Conservation (phyloP, 2,329 filamentous ascomycete species). For the Ophiostoma sp. region DNA sequence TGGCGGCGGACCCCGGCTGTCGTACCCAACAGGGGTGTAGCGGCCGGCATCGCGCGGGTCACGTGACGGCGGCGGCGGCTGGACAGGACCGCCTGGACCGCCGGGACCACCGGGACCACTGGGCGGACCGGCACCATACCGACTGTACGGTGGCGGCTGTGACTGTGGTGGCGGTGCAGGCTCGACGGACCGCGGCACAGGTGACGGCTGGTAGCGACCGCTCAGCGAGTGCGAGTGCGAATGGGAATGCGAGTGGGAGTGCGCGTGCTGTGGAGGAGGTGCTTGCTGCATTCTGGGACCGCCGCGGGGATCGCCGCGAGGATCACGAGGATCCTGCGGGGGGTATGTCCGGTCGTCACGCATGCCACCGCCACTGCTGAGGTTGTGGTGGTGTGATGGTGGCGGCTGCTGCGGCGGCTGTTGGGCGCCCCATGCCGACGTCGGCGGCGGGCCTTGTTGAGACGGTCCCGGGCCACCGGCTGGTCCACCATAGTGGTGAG, state of each 20-base stretch:
- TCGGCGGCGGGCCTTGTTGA: conserved; percentile 21
- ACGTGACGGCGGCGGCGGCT: conserved; percentile 29
- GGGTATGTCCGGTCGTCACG: conserved; percentile 27
- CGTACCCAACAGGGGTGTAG: conserved; percentile 37
- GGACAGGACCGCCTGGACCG: neutral
- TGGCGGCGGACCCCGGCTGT: conserved; percentile 32
- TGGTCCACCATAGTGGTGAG: conserved; percentile 30
- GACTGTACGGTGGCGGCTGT: conserved; percentile 21
- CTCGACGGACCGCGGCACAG: conserved; percentile 31
- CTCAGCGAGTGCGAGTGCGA: conserved; percentile 36
- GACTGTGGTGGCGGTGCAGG: conserved; percentile 15
- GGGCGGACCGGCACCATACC: conserved; percentile 14
- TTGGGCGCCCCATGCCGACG: conserved; percentile 13
- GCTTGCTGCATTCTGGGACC: conserved; percentile 28
- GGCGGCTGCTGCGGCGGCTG: conserved; percentile 32
- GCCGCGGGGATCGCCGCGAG: neutral
- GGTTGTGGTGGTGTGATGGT: conserved; percentile 33
- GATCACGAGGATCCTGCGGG: conserved; percentile 25
- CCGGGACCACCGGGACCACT: neutral
- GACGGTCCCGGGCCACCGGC: neutral
- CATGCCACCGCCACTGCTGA: conserved; percentile 25
- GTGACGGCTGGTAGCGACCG: conserved; percentile 33
- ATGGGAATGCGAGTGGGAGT: conserved; percentile 34
- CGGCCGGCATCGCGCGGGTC: conserved; percentile 30
- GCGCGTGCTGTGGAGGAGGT: conserved; percentile 30